These are phyloP conservation scores for Globisporangium okanoganense DNA, from an alignment of 352 stramenopile genomes.

Conservation along the genomic window DNA sequence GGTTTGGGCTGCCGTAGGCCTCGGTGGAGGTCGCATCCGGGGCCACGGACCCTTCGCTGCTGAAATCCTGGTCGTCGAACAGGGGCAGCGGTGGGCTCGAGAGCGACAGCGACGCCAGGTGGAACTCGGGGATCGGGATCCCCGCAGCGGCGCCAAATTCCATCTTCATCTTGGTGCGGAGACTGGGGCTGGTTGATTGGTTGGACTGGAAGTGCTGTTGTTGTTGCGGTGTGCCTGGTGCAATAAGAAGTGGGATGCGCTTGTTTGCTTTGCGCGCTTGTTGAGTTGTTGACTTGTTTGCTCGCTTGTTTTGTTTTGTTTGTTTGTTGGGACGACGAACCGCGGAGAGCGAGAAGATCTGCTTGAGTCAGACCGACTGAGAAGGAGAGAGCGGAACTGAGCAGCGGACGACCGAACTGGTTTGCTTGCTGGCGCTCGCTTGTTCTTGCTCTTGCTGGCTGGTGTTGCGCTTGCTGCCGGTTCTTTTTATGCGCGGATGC, in stretches of 20 bases:
- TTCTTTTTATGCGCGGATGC: conserved; percentile 8
- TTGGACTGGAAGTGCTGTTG: neutral
- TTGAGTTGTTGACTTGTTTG: conserved; percentile 1
- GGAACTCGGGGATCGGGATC: conserved; percentile 1
- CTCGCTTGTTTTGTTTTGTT: conserved; percentile 6
- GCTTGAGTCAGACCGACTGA: conserved; percentile 7
- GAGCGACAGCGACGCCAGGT: conserved; percentile 1
- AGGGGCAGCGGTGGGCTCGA: neutral
- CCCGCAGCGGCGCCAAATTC: conserved; percentile 9
- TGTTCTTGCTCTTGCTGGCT: neutral
- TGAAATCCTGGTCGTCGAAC: neutral
- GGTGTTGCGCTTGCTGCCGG: conserved; percentile 3
- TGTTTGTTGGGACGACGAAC: neutral
- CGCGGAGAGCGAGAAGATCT: neutral
- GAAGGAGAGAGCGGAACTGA: conserved; percentile 9
- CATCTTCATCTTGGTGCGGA: conserved; percentile 9
- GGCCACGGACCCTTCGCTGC: neutral
- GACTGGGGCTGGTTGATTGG: neutral
- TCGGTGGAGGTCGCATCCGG: neutral
- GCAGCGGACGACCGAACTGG: neutral
- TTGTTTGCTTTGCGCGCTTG: conserved; percentile 1
- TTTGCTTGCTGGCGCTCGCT: neutral
- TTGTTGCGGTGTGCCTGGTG: conserved; percentile 1
- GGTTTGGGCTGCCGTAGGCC: conserved; percentile 39
- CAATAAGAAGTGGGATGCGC: conserved; percentile 5